These are phyloP conservation scores for Diutina ranongensis DNA, from an alignment of 1,139 yeast genomes.

Conservation along the genomic window DNA sequence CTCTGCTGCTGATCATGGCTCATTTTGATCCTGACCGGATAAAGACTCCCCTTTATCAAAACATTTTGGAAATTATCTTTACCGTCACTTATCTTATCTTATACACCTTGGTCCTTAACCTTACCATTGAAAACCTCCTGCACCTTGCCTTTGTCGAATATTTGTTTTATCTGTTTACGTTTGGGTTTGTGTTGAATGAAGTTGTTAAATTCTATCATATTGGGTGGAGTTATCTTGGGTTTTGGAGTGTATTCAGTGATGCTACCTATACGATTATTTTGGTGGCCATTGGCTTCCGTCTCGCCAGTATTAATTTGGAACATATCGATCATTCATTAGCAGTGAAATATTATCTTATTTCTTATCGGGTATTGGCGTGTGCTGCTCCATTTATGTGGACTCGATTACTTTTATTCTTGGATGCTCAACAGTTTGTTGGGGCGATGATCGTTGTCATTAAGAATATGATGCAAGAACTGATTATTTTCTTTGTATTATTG, in stretches of 20 bases:
- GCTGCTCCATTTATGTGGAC: constrained; percentile 89
- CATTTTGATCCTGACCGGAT: constrained; percentile 80
- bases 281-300: constrained; percentile 44
- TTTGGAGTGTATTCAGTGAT: constrained; percentile 76
- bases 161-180: constrained; percentile 52
- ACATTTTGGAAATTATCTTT: constrained; percentile 54
- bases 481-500: constrained; percentile 66
- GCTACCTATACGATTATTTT: constrained; percentile 46
- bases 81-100: constrained; percentile 53
- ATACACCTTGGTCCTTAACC: constrained; percentile 57
- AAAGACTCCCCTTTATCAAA: constrained; percentile 78
- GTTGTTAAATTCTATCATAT: constrained; percentile 60
- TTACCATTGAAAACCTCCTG: constrained; percentile 22
- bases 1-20: constrained; percentile 41
- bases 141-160: constrained; percentile 35
- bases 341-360: constrained; percentile 40
- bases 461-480: constrained; percentile 78
- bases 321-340: constrained; percentile 14
- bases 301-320: constrained; percentile 27
- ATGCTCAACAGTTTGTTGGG: constrained; percentile 75
- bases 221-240: constrained; percentile 60
- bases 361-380: constrained; percentile 64
- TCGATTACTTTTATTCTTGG: constrained; percentile 61
- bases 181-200: constrained; percentile 61
- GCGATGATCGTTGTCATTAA: constrained; percentile 80